phyloP scores from a whole-genome alignment of 1,284 basidiomycete genomes.

The Schizophyllum amplum region DNA sequence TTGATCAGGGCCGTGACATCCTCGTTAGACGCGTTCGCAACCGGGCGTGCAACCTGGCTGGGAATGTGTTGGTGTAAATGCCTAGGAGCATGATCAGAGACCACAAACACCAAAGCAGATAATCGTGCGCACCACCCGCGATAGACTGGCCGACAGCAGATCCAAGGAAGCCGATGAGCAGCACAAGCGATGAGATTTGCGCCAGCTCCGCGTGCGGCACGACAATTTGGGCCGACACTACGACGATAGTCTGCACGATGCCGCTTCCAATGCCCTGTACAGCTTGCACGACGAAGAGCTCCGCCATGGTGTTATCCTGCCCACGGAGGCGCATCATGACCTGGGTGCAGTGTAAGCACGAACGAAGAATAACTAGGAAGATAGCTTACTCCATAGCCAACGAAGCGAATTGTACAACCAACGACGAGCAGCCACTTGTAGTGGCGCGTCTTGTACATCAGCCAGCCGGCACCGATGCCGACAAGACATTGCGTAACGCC shows the following conservation, averaged over 20 bases:
- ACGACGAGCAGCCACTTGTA: constrained; percentile 3
- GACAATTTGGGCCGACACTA: constrained; percentile 5
- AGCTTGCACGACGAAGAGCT: constrained; percentile 7
- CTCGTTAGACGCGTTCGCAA: constrained; percentile 1
- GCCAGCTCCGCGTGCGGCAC: constrained; percentile 4
- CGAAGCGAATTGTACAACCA: constrained; percentile 3
- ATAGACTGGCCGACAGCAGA: constrained; percentile 6
- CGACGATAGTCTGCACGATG: constrained; percentile 3
- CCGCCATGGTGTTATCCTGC: constrained; percentile 5
- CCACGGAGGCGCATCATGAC: constrained; percentile 6
- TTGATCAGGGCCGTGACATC: constrained; percentile 1
- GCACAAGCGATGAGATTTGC: constrained; percentile 3
- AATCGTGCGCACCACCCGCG: constrained; percentile 1
- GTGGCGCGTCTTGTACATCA: constrained; percentile 5
- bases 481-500: constrained; percentile 6
- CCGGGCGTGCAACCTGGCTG: not conserved
- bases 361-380: not conserved
- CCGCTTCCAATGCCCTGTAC: constrained; percentile 7
- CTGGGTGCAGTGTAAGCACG: not conserved
- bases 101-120: not conserved
- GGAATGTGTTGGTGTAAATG: not conserved
- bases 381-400: constrained; percentile 6
- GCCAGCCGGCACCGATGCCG: constrained; percentile 4
- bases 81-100: not conserved
- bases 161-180: constrained; percentile 5